These are phyloP conservation scores for Fusarium armeniacum DNA, from an alignment of 2,329 filamentous ascomycete genomes.

Conservation along the genomic window DNA sequence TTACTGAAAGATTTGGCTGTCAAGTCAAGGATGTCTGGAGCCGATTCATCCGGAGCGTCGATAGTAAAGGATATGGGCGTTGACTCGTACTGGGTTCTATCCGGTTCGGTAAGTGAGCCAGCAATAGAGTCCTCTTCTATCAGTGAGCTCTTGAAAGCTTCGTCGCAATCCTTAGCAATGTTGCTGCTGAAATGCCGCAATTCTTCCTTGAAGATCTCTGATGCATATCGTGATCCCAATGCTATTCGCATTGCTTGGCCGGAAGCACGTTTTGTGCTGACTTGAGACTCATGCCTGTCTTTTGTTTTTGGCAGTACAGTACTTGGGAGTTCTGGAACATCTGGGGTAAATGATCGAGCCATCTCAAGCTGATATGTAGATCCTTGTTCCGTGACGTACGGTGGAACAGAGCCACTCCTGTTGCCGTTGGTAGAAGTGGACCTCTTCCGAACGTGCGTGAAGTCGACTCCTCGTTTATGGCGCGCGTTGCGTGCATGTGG, in stretches of 20 bases:
- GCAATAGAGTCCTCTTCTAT: conserved; percentile 58
- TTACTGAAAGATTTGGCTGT: conserved; percentile 59
- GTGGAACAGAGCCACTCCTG: conserved; percentile 35
- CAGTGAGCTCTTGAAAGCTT: conserved; percentile 83
- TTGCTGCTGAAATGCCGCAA: conserved; percentile 86
- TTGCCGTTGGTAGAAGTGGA: conserved; percentile 52
- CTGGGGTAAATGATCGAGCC: conserved; percentile 50
- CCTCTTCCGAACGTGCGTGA: conserved; percentile 63
- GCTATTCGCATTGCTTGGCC: conserved; percentile 23
- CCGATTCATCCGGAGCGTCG: conserved; percentile 51
- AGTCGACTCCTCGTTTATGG: conserved; percentile 68
- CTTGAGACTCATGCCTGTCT: conserved; percentile 14
- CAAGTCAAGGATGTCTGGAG: conserved; percentile 21
- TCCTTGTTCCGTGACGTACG: conserved; percentile 41
- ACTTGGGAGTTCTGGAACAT: conserved; percentile 47
- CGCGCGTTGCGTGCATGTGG: conserved; percentile 60
- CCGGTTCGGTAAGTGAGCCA: conserved; percentile 53
- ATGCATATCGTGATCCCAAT: conserved; percentile 47
- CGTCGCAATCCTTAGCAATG: conserved; percentile 90
- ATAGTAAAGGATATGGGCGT: conserved; percentile 62
- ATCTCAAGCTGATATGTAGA: conserved; percentile 42
- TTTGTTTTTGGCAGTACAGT: conserved; percentile 49
- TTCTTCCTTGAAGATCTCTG: conserved; percentile 74
- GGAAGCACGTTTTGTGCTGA: conserved; percentile 22
- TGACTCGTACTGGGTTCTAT: conserved; percentile 53